Evolutionary conservation across 306 rosid species (phyloP).

Genomic region (Parietaria judaica): DNA sequence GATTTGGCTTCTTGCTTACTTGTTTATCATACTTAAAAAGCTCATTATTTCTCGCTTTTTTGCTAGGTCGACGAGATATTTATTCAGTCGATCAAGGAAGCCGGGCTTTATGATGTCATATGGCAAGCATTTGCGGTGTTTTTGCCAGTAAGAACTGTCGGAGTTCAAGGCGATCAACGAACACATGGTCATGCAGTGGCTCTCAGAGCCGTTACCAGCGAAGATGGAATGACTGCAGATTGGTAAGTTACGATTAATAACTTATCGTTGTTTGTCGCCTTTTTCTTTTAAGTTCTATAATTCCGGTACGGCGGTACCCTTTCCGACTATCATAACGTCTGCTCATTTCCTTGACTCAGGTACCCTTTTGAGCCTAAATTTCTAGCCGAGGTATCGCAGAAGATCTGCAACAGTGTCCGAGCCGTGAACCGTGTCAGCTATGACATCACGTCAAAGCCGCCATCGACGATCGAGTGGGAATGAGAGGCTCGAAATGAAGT

Average conservation of each 20-base stretch:
- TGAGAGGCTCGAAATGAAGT: slow-evolving; percentile 13
- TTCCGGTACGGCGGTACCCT: not conserved
- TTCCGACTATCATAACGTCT: not conserved
- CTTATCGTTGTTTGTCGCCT: too few species aligned
- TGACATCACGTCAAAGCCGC: slow-evolving; percentile 97
- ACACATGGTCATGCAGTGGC: slow-evolving; percentile 95
- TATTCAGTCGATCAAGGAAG: slow-evolving; percentile 69
- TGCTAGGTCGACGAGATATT: slow-evolving; percentile 91
- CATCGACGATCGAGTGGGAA: slow-evolving; percentile 98
- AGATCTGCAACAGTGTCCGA: slow-evolving; percentile 81
- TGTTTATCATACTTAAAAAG: not conserved
- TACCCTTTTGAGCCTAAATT: slow-evolving; percentile 79
- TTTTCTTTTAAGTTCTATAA: not conserved
- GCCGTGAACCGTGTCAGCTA: slow-evolving; percentile 85
- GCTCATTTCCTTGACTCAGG: slow-evolving; percentile 31
- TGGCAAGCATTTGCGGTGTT: slow-evolving; percentile 99
- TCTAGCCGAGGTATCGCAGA: slow-evolving; percentile 64
- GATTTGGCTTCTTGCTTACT: not conserved
- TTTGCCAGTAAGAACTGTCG: slow-evolving; percentile 81
- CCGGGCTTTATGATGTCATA: slow-evolving; percentile 22
- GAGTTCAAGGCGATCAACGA: slow-evolving; percentile 94
- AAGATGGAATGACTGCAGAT: slow-evolving; percentile 98
- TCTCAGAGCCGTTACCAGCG: slow-evolving; percentile 94
- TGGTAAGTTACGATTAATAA: slow-evolving; percentile 45
- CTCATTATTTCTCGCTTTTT: not conserved